A percentile compares a stretch with the other conserved stretches of the same genome.
Conservation (phyloP, 805 yeast genomes). For the Wickerhamomyces canadensis region DNA sequence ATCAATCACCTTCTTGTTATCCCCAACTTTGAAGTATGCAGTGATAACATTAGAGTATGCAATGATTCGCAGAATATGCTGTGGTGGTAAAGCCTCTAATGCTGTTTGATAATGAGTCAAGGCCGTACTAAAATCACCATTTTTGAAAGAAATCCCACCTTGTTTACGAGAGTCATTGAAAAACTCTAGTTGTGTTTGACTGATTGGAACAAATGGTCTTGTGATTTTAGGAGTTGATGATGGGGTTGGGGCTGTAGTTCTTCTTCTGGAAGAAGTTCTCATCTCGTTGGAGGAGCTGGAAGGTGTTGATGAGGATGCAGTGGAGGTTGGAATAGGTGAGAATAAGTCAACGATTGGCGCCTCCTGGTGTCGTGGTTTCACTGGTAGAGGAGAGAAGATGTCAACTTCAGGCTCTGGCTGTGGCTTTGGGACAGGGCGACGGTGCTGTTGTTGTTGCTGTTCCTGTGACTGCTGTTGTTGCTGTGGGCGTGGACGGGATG, state of each 20-base stretch:
- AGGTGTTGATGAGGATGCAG: slow-evolving; percentile 1
- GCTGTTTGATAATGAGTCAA: slow-evolving; percentile 52
- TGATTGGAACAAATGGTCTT: slow-evolving; percentile 10
- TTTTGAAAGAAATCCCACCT: slow-evolving; percentile 61
- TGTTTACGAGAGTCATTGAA: slow-evolving; percentile 43
- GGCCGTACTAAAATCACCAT: slow-evolving; percentile 80
- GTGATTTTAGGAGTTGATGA: slow-evolving; percentile 3
- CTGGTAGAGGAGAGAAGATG: slow-evolving; percentile 14
- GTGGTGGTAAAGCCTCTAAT: slow-evolving; percentile 50
- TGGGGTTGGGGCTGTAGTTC: slow-evolving; percentile 4
- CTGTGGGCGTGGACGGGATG: too few relatives aligned
- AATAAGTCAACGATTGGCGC: slow-evolving; percentile 11
- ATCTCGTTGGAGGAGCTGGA: slow-evolving; percentile 13
- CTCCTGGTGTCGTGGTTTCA: slow-evolving; percentile 1
- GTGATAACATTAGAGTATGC: slow-evolving; percentile 73
- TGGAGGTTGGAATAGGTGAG: slow-evolving; percentile 2
- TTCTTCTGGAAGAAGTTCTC: slow-evolving; percentile 22
- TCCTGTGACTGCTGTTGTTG: background rate
- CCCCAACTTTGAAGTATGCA: slow-evolving; percentile 63
- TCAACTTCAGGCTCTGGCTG: slow-evolving; percentile 12
- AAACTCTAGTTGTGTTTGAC: slow-evolving; percentile 24
- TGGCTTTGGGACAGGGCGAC: too few relatives aligned
- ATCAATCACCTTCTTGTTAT: slow-evolving; percentile 37
- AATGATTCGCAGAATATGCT: slow-evolving; percentile 62
- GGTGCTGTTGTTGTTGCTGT: too few relatives aligned